These are phyloP conservation scores for Xylaria bambusicola DNA, from an alignment of 495 filamentous ascomycete species.

Conservation along the genomic window DNA sequence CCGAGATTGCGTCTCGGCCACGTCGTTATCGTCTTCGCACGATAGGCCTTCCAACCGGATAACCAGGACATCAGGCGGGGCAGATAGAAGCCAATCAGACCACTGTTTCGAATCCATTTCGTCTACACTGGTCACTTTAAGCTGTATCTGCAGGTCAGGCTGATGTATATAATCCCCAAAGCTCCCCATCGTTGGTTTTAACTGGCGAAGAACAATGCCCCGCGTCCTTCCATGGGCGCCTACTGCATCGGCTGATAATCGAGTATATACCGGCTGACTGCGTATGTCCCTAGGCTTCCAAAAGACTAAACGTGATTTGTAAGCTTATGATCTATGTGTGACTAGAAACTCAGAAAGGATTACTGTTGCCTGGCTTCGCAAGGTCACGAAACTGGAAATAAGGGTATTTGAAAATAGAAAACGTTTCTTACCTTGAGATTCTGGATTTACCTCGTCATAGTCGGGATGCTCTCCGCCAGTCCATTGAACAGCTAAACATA, in stretches of 20 bases:
- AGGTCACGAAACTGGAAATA: too few species aligned
- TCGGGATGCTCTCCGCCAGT: background rate
- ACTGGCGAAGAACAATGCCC: background rate
- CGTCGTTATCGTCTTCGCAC: too few species aligned
- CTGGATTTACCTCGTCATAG: background rate
- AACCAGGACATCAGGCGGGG: background rate
- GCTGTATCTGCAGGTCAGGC: background rate
- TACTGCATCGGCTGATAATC: background rate
- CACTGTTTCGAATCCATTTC: background rate
- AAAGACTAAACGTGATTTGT: too few species aligned
- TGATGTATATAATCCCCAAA: background rate
- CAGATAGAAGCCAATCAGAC: conserved; percentile 1
- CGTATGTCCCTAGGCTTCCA: too few species aligned
- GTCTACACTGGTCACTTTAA: background rate
- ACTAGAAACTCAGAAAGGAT: too few species aligned
- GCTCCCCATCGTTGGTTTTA: background rate
- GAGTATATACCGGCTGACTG: background rate
- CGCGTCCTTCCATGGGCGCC: background rate
- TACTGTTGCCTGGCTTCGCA: too few species aligned
- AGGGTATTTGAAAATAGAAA: too few species aligned
- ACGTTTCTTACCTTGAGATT: background rate
- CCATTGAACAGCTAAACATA: background rate
- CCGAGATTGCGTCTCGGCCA: too few species aligned
- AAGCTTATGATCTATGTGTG: too few species aligned
- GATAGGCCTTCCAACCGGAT: too few species aligned